phyloP scores from a whole-genome alignment of 176 grass and related monocot species.

The Oryza officinalis region DNA sequence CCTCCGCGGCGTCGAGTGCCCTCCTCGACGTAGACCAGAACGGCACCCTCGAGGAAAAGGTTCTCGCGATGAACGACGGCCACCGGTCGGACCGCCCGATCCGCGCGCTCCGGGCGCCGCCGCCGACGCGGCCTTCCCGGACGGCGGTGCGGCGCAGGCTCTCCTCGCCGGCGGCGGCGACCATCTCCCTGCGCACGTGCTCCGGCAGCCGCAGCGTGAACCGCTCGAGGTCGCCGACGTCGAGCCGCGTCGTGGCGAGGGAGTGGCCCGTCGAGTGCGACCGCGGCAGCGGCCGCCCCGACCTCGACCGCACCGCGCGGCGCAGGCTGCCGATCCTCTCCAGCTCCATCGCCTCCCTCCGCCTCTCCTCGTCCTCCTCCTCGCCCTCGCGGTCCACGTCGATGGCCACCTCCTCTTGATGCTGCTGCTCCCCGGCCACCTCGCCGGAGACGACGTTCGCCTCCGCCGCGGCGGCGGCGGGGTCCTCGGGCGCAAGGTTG shows the following conservation, averaged over 20 bases:
- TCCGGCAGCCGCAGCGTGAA: slow-evolving; percentile 86
- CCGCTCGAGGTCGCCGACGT: slow-evolving; percentile 47
- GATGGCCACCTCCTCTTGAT: slow-evolving; percentile 33
- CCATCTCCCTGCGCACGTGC: slow-evolving; percentile 59
- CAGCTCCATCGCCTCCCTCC: slow-evolving; percentile 55
- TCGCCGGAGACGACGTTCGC: not conserved
- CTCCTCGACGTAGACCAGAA: slow-evolving; percentile 57
- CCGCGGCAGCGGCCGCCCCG: slow-evolving; percentile 47
- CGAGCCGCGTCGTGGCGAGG: slow-evolving; percentile 27
- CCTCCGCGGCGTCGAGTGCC: slow-evolving; percentile 18
- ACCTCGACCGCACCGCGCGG: slow-evolving; percentile 59
- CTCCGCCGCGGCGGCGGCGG: not conserved
- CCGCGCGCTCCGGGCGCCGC: slow-evolving; percentile 43
- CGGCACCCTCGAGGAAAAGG: slow-evolving; percentile 62
- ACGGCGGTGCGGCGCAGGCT: slow-evolving; percentile 39
- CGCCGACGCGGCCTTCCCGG: slow-evolving; percentile 2
- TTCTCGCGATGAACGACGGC: slow-evolving; percentile 78
- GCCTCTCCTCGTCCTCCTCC: not conserved
- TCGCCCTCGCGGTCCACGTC: slow-evolving; percentile 11
- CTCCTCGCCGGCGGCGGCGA: slow-evolving; percentile 43
- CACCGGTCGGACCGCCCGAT: slow-evolving; percentile 58
- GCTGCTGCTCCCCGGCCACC: not conserved
- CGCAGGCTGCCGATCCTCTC: slow-evolving; percentile 78
- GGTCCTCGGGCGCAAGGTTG: slow-evolving; percentile 47
- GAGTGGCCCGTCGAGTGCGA: slow-evolving; percentile 91